These are phyloP conservation scores for Boletus barrowsii DNA, from an alignment of 768 basidiomycete species.

Conservation along the genomic window DNA sequence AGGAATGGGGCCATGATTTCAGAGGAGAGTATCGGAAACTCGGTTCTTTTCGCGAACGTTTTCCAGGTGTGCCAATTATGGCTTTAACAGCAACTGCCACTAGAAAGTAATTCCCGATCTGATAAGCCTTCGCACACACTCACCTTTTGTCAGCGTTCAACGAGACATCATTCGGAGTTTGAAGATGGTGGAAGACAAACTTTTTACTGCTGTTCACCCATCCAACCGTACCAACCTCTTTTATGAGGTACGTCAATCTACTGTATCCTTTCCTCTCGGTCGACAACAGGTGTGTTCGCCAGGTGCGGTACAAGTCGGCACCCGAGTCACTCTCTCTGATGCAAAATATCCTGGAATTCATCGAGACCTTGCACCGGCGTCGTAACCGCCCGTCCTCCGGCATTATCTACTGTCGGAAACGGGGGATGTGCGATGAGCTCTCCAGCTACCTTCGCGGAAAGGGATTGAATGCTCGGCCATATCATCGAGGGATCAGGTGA, in stretches of 20 bases:
- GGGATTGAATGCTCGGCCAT: slow-evolving; percentile 65
- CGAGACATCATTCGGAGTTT: slow-evolving; percentile 68
- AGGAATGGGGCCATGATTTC: slow-evolving; percentile 89
- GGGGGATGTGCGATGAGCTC: slow-evolving; percentile 64
- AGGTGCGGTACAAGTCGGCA: slow-evolving; percentile 66
- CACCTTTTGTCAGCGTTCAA: slow-evolving; percentile 53
- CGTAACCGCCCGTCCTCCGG: slow-evolving; percentile 62
- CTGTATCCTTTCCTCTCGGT: neutral
- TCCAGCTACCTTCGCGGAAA: slow-evolving; percentile 60
- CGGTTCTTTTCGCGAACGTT: slow-evolving; percentile 65
- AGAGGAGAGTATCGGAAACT: slow-evolving; percentile 70
- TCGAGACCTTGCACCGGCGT: slow-evolving; percentile 57
- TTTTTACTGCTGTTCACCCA: slow-evolving; percentile 68
- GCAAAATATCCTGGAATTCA: slow-evolving; percentile 64
- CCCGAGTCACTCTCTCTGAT: slow-evolving; percentile 53
- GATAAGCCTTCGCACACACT: neutral
- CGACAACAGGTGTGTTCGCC: neutral
- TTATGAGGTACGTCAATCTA: slow-evolving; percentile 57
- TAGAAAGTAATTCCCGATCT: slow-evolving; percentile 39
- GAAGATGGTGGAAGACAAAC: slow-evolving; percentile 50
- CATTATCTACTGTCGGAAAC: slow-evolving; percentile 75
- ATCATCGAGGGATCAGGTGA: slow-evolving; percentile 70
- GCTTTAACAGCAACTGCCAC: slow-evolving; percentile 86
- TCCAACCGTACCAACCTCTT: slow-evolving; percentile 80
- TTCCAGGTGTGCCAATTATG: slow-evolving; percentile 76